phyloP scores from a whole-genome alignment of 768 basidiomycete species.

The Fomitopsis serialis region DNA sequence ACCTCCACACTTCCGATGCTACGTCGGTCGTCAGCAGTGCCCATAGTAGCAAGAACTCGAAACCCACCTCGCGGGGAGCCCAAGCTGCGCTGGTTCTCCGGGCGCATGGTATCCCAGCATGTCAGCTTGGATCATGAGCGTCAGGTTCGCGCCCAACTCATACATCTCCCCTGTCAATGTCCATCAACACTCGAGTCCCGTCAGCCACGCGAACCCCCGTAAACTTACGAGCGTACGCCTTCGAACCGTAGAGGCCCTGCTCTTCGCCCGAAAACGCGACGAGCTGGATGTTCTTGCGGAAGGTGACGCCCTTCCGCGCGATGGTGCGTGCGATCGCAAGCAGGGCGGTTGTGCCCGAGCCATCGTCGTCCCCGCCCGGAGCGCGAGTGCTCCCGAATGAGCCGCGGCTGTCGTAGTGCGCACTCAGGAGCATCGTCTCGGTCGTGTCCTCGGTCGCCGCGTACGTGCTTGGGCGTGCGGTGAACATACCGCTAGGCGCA shows the following conservation, averaged over 20 bases:
- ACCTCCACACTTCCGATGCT: slow-evolving; percentile 82
- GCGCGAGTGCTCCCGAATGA: slow-evolving; percentile 74
- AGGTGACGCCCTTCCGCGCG: slow-evolving; percentile 55
- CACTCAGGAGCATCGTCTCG: slow-evolving; percentile 68
- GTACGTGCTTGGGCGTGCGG: slow-evolving; percentile 44
- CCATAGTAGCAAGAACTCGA: neutral
- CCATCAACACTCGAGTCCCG: neutral
- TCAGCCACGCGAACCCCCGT: neutral
- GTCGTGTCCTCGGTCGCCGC: slow-evolving; percentile 46
- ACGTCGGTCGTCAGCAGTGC: neutral
- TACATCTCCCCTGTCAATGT: slow-evolving; percentile 49
- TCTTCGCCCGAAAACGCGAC: slow-evolving; percentile 89
- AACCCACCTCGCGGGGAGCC: slow-evolving; percentile 64
- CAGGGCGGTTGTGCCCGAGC: slow-evolving; percentile 62
- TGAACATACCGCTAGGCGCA: neutral
- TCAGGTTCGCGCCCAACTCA: slow-evolving; percentile 54
- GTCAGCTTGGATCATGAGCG: slow-evolving; percentile 86
- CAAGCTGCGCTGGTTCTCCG: slow-evolving; percentile 78
- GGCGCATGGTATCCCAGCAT: slow-evolving; percentile 85
- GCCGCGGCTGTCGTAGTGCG: slow-evolving; percentile 89
- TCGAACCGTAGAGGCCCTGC: slow-evolving; percentile 79
- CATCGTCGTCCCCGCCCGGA: slow-evolving; percentile 63
- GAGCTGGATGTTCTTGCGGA: slow-evolving; percentile 74
- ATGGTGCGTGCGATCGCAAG: slow-evolving; percentile 79
- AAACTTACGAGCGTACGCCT: slow-evolving; percentile 69